Evolutionary conservation across 768 basidiomycete genomes (phyloP).

Genomic region (Agrocybe praecox): DNA sequence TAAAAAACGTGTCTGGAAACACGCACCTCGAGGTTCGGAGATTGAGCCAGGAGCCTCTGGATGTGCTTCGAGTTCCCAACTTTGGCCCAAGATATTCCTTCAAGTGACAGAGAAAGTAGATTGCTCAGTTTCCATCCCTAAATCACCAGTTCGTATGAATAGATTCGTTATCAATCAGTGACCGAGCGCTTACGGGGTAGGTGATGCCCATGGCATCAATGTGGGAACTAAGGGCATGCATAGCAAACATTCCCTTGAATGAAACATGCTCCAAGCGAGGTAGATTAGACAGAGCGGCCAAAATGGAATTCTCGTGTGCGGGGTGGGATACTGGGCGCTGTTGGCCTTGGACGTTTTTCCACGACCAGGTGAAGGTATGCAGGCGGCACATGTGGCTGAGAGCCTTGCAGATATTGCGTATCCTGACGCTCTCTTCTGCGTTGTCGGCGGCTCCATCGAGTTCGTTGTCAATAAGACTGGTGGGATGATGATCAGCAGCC

Average conservation of each 20-base stretch:
- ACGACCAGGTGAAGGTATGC: conserved; percentile 46
- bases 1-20: neutral
- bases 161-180: neutral
- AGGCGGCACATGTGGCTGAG: conserved; percentile 44
- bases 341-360: conserved; percentile 25
- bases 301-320: conserved; percentile 40
- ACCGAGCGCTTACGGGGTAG: conserved; percentile 38
- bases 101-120: conserved; percentile 29
- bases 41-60: conserved; percentile 27
- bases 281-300: conserved; percentile 31
- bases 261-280: conserved; percentile 34
- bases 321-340: conserved; percentile 33
- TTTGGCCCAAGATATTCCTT: conserved; percentile 31
- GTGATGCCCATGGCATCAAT: conserved; percentile 29
- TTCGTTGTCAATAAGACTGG: conserved; percentile 32
- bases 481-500: conserved; percentile 43
- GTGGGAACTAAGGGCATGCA: conserved; percentile 31
- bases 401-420: conserved; percentile 41
- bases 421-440: conserved; percentile 32
- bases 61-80: conserved; percentile 30
- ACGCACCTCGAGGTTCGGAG: conserved; percentile 30
- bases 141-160: neutral
- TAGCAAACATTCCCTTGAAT: conserved; percentile 40
- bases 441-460: conserved; percentile 24
- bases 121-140: conserved; percentile 34